These are phyloP conservation scores for Noccaea caerulescens DNA, from an alignment of 345 rosid genomes.

Conservation along the genomic window DNA sequence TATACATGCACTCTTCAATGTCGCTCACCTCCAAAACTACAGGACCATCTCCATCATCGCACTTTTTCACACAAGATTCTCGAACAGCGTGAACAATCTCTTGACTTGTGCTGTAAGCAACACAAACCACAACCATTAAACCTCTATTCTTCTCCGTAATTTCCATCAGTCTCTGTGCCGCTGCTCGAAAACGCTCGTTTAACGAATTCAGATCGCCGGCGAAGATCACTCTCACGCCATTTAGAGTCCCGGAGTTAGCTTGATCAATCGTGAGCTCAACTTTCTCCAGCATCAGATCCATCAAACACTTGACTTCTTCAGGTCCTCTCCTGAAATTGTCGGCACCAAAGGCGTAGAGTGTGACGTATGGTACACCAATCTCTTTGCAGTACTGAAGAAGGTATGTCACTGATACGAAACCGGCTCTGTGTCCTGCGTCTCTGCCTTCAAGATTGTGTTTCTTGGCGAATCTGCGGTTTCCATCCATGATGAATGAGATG, in stretches of 20 bases:
- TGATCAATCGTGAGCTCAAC: slow-evolving; percentile 21
- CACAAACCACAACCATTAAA: slow-evolving; percentile 50
- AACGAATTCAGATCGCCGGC: slow-evolving; percentile 49
- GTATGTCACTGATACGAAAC: slow-evolving; percentile 55
- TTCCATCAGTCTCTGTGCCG: slow-evolving; percentile 63
- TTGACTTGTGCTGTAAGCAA: slow-evolving; percentile 64
- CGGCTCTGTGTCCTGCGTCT: slow-evolving; percentile 57
- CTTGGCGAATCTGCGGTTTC: slow-evolving; percentile 44
- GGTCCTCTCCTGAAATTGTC: slow-evolving; percentile 79
- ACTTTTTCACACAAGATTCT: slow-evolving; percentile 58
- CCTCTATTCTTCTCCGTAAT: slow-evolving; percentile 50
- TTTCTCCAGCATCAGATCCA: slow-evolving; percentile 53
- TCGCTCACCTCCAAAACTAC: slow-evolving; percentile 45
- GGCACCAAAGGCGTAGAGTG: slow-evolving; percentile 73
- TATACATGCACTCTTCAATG: slow-evolving; percentile 58
- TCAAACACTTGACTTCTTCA: slow-evolving; percentile 64
- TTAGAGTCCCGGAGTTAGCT: slow-evolving; percentile 43
- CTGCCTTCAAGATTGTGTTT: slow-evolving; percentile 35
- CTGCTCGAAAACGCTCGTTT: slow-evolving; percentile 47
- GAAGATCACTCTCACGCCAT: slow-evolving; percentile 56
- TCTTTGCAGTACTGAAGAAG: slow-evolving; percentile 66
- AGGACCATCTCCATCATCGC: slow-evolving; percentile 21
- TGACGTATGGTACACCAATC: slow-evolving; percentile 59
- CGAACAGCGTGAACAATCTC: slow-evolving; percentile 79
- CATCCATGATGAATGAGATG: slow-evolving; percentile 47